A percentile compares a stretch with the other conserved stretches of the same genome.
phyloP scores from a whole-genome alignment of 495 filamentous ascomycete species.

The Penicillium ochrochloron region DNA sequence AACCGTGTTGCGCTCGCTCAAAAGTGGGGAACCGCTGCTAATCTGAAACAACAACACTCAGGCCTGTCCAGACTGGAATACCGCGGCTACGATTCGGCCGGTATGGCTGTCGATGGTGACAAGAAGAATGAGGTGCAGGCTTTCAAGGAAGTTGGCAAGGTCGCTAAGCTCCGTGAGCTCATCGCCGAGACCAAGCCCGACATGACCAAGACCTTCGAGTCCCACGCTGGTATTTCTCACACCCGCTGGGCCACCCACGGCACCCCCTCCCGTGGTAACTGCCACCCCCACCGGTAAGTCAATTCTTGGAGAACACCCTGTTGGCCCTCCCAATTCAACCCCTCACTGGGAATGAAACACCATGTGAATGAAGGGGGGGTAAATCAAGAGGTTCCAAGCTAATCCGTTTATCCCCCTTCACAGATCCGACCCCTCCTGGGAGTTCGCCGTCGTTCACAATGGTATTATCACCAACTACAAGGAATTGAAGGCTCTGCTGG shows the following conservation, averaged over 20 bases:
- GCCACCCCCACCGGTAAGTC: constrained; percentile 93
- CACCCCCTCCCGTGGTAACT: constrained; percentile 89
- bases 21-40: constrained; percentile 9
- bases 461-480: constrained; percentile 99
- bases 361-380: constrained; percentile 9
- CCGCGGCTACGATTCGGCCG: constrained; percentile 96
- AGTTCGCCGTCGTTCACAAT: constrained; percentile 98
- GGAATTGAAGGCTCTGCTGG: constrained; percentile 90
- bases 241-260: constrained; percentile 99
- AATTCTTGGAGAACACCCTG: background rate
- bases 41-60: constrained; percentile 29
- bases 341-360: background rate
- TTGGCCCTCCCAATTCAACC: background rate
- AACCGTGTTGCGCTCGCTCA: background rate
- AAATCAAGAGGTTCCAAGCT: constrained; percentile 1
- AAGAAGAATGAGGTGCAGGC: constrained; percentile 98
- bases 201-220: constrained; percentile 90
- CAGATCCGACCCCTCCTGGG: constrained; percentile 83
- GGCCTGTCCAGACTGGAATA: constrained; percentile 90
- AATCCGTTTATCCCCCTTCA: constrained; percentile 17
- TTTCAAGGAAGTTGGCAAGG: constrained; percentile 99
- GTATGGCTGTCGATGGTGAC: constrained; percentile 94
- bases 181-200: constrained; percentile 83
- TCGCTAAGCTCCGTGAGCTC: constrained; percentile 91
- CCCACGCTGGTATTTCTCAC: constrained; percentile 96